Base-by-base conservation (phyloP, 331 rosid genomes). In the Phaseolus coccineus region DNA sequence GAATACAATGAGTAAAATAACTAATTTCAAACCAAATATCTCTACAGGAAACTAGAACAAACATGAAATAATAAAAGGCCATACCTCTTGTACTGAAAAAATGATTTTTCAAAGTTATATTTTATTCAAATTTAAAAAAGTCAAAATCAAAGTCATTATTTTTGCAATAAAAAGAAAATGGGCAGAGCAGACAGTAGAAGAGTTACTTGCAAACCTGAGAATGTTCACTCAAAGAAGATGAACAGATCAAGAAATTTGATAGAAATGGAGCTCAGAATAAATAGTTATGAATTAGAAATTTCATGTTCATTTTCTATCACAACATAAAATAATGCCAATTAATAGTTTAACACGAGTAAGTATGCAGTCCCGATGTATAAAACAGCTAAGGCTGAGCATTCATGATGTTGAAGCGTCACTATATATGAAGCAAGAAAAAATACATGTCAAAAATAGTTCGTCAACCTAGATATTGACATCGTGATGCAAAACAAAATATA, bases 1-100 rank as follows among this genome's bases (percentile, higher is more conserved):
- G 87, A 88, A 88, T 88, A 90, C 74, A 85, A 83, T 70, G 30
- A 82, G 82, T 88, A 87, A 90, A 88, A 84, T 77, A 68, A 77
- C 83, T 47, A 51, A 76, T 77, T 85, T 86, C 78, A 76, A 81
- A 85, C 55, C 44, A 48, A 77, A 71, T 44, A 84, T 71, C 69
- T 69, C 73, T 14, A 51, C 30, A 48, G 80, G 64, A 44, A 77
- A 70, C 61, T 67, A 35, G 30, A 35, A 55, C 25, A 84, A 80
- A 72, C 51, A 52, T 64, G 47, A 82, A 27, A 44, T 33, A 31
- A 52, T 56, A 22, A 51, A 78, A 81, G 39, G 78, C 15, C 78
- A 73, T 74, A 86, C 85, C 88, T 82, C 71, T 48, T 65, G 44
- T 8, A 48, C 79, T 82, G 83, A 80, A 80, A 68, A 57, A 83